Evolutionary conservation across 176 grass and related monocot species (phyloP).

Genomic region (Triticum dicoccoides): DNA sequence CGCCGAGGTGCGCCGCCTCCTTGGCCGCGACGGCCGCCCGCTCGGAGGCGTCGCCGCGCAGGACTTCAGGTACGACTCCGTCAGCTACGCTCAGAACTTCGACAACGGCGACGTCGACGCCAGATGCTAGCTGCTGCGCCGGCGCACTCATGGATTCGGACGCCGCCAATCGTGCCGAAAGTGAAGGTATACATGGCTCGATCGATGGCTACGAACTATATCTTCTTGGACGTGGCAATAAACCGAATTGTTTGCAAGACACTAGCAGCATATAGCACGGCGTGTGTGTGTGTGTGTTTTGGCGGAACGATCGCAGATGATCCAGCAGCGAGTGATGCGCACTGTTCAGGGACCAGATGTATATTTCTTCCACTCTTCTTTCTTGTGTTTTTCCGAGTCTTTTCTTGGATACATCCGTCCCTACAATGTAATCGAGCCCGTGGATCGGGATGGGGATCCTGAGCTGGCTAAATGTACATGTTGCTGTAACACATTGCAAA

Average conservation of each 20-base stretch:
- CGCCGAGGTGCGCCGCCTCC: slow-evolving; percentile 56
- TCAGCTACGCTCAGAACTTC: slow-evolving; percentile 85
- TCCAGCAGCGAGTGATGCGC: not conserved
- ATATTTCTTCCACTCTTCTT: not conserved
- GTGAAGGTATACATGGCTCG: not conserved
- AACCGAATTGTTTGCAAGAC: slow-evolving; percentile 16
- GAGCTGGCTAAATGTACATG: slow-evolving; percentile 17
- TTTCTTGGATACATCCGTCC: not conserved
- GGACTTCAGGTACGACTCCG: slow-evolving; percentile 78
- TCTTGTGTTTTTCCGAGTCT: not conserved
- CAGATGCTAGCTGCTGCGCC: not conserved
- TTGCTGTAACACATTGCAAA: not conserved
- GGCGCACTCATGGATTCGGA: no score
- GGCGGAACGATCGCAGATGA: not conserved
- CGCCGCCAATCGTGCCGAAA: not conserved
- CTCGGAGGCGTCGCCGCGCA: slow-evolving; percentile 30
- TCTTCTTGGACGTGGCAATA: slow-evolving; percentile 22
- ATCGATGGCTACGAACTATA: not conserved
- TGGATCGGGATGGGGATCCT: not conserved
- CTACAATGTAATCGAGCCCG: not conserved
- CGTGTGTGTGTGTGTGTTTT: not conserved
- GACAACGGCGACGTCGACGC: slow-evolving; percentile 52
- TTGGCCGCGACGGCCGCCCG: slow-evolving; percentile 55
- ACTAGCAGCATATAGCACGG: not conserved
- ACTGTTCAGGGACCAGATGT: not conserved